phyloP scores from a whole-genome alignment of 495 filamentous ascomycete genomes.

The Monascus purpureus region DNA sequence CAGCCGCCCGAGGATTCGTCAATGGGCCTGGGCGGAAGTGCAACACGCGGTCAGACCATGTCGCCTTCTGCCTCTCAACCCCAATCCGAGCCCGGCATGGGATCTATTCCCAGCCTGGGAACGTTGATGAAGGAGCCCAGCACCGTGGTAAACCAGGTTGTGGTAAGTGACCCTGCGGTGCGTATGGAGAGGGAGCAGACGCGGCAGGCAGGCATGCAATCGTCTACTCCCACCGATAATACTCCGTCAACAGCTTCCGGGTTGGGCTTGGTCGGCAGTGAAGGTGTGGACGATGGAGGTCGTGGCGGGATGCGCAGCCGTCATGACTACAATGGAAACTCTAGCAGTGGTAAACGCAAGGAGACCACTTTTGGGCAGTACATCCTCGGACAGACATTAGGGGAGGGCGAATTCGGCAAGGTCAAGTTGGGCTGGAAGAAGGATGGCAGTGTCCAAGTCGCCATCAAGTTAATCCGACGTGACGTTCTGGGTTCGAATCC shows the following conservation, averaged over 20 bases:
- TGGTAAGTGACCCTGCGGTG: slow-evolving; percentile 65
- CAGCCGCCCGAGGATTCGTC: slow-evolving; percentile 17
- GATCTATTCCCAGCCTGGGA: slow-evolving; percentile 11
- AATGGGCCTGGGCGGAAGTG: slow-evolving; percentile 8
- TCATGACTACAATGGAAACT: slow-evolving; percentile 54
- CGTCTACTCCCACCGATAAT: slow-evolving; percentile 34
- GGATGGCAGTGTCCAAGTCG: slow-evolving; percentile 86
- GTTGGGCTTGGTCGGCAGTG: slow-evolving; percentile 37
- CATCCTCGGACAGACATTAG: slow-evolving; percentile 89
- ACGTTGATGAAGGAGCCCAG: slow-evolving; percentile 26
- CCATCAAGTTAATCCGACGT: slow-evolving; percentile 93
- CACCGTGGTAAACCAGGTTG: slow-evolving; percentile 56
- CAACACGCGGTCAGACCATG: slow-evolving; percentile 1
- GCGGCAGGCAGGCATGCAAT: slow-evolving; percentile 49
- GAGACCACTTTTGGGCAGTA: slow-evolving; percentile 89
- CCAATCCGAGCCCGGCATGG: slow-evolving; percentile 12
- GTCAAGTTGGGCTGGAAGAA: slow-evolving; percentile 99
- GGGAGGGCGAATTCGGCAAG: slow-evolving; percentile 97
- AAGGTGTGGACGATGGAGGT: slow-evolving; percentile 46
- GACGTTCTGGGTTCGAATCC: slow-evolving; percentile 80
- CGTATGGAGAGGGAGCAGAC: slow-evolving; percentile 67
- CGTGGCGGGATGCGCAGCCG: slow-evolving; percentile 53
- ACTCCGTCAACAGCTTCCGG: slow-evolving; percentile 30
- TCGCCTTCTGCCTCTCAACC: slow-evolving; percentile 5
- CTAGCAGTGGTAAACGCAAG: slow-evolving; percentile 39